Evolutionary conservation across 1,284 basidiomycete species (phyloP), one percentile per base, ranked within the genome.

Genomic region (Moniliophthora roreri): DNA sequence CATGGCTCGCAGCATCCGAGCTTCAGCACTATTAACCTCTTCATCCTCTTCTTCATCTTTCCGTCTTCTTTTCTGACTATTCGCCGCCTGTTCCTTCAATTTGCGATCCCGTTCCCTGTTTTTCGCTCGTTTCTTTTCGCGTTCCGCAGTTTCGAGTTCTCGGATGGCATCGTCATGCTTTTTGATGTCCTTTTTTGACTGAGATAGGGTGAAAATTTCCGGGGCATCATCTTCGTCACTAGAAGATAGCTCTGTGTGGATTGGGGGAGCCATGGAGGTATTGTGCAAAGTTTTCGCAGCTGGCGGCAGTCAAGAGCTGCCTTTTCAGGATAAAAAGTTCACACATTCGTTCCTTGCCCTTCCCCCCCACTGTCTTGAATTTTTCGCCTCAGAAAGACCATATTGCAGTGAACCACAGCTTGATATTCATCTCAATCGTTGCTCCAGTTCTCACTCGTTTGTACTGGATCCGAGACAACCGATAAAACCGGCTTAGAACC

Each of bases 11-110:
- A 59, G 48, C 75, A 75, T 76, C 50, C 71, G 63, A 13, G 58
- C 58, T 48, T 66, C 66, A 23, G 53, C 53, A 37, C 56, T 42
- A 23, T 51, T 52, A 54, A 50, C n/a, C 34, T 26, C 40, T 52
- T 59, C 51, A 9, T 58, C 60, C 36, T 55, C 57, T 7, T 58
- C 57, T 20, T 32, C 58, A 11, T 53, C 59, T 51, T 54, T 54
- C 54, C 49, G 58, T 53, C 55, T 53, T 49, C 38, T 61, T 49
- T 51, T 61, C 58, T 39, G 73, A 46, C 44, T 46, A 18, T 56
- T 61, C 55, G 65, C 67, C 10, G 79, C 74, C 51, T 77, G 66
- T 53, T 75, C 76, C 59, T 81, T 82, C 58, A 80, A 53, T 50
- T 68, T 70, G 42, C 63, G 63, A 57, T 82, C 81, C 56, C 67